phyloP scores from a whole-genome alignment of 2,329 filamentous ascomycete genomes.

The Exophiala bonariae region DNA sequence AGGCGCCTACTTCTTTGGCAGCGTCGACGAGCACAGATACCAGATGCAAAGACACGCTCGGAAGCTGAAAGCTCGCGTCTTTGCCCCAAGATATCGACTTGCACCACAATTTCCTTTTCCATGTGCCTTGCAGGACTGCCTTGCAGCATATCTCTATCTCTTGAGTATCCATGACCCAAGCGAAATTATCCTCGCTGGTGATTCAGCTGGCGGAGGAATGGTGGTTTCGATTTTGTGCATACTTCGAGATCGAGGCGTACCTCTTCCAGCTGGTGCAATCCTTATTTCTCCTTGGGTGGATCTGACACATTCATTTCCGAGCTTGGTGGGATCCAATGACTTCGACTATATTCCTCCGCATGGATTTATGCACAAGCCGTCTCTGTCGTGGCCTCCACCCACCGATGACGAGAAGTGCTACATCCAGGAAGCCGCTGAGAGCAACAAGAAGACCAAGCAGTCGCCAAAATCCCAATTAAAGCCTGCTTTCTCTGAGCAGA shows the following conservation, averaged over 20 bases:
- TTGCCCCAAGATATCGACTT: conserved; percentile 83
- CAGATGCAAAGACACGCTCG: conserved; percentile 94
- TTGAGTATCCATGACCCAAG: conserved; percentile 73
- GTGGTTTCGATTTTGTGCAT: conserved; percentile 75
- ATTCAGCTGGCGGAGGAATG: conserved; percentile 94
- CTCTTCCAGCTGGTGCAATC: conserved; percentile 84
- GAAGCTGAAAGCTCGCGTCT: conserved; percentile 85
- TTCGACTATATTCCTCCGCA: conserved; percentile 85
- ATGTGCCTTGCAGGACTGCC: conserved; percentile 84
- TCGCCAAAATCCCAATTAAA: conserved; percentile 41
- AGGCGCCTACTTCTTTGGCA: conserved; percentile 93
- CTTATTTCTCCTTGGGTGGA: conserved; percentile 96
- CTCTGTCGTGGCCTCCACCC: conserved; percentile 86
- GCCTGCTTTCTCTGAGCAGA: conserved; percentile 32
- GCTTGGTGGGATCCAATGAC: conserved; percentile 69
- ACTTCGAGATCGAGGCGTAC: conserved; percentile 77
- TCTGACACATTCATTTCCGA: conserved; percentile 92
- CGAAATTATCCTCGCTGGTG: conserved; percentile 84
- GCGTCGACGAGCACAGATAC: conserved; percentile 95
- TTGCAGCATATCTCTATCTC: conserved; percentile 84
- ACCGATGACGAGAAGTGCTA: conserved; percentile 69
- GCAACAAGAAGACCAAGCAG: conserved; percentile 32
- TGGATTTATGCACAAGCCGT: conserved; percentile 90
- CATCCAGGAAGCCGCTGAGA: conserved; percentile 46
- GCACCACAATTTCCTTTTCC: conserved; percentile 95